phyloP scores from a whole-genome alignment of 345 rosid species.

The Pugionium dolabratum region DNA sequence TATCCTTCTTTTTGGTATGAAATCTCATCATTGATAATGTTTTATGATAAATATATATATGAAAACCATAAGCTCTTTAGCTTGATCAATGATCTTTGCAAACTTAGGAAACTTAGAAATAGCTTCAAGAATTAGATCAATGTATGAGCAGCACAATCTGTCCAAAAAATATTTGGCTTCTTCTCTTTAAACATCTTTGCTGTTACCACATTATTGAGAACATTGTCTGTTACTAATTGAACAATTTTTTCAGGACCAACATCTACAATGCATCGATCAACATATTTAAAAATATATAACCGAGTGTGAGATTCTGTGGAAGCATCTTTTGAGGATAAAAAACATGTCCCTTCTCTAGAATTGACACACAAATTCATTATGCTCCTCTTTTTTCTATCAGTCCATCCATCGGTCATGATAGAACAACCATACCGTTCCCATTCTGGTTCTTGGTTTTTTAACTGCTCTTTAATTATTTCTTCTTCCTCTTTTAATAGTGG shows the following conservation, averaged over 20 bases:
- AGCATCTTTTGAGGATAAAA: conserved; percentile 4
- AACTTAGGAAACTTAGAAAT: conserved; percentile 1
- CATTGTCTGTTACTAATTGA: conserved; percentile 9
- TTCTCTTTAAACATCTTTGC: conserved; percentile 1
- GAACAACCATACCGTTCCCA: neutral
- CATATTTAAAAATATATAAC: conserved; percentile 4
- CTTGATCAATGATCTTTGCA: neutral
- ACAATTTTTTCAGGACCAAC: conserved; percentile 6
- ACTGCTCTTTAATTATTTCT: neutral
- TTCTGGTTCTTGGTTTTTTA: conserved; percentile 3
- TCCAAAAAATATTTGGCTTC: conserved; percentile 7
- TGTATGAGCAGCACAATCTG: conserved; percentile 6
- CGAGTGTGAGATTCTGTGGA: neutral
- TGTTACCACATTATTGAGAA: neutral
- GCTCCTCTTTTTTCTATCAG: conserved; percentile 8
- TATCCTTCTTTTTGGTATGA: neutral
- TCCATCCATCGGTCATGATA: conserved; percentile 15
- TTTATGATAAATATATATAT: conserved; percentile 17
- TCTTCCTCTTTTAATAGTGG: conserved; percentile 2
- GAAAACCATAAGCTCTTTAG: neutral
- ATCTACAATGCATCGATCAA: neutral
- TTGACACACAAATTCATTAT: conserved; percentile 19
- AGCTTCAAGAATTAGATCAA: neutral
- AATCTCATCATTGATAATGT: conserved; percentile 7
- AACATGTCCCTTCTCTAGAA: conserved; percentile 3